phyloP scores from a whole-genome alignment of 306 rosid species.

The Sphenostylis stenocarpa region DNA sequence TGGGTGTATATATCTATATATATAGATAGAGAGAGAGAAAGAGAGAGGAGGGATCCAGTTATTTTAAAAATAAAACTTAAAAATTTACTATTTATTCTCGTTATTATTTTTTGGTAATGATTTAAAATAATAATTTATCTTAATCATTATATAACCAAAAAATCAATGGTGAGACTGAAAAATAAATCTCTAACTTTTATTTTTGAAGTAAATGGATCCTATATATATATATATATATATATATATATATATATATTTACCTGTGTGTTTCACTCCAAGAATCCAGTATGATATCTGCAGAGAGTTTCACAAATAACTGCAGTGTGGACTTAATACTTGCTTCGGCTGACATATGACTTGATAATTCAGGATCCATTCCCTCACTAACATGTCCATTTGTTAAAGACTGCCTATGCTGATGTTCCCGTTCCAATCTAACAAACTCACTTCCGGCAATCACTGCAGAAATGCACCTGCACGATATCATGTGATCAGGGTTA shows the following conservation, averaged over 20 bases:
- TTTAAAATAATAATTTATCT: too few species aligned
- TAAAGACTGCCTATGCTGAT: slow-evolving; percentile 65
- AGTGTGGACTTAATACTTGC: slow-evolving; percentile 83
- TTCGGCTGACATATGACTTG: slow-evolving; percentile 68
- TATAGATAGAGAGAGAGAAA: too few species aligned
- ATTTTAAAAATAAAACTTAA: too few species aligned
- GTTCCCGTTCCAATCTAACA: slow-evolving; percentile 86
- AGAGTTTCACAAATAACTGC: slow-evolving; percentile 86
- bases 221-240: too few species aligned
- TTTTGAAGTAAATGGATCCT: too few species aligned
- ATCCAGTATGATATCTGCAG: slow-evolving; percentile 79
- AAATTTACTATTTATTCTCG: too few species aligned
- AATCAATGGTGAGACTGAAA: too few species aligned
- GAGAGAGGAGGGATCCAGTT: too few species aligned
- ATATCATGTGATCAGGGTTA: slow-evolving; percentile 30
- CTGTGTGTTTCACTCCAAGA: slow-evolving; percentile 83
- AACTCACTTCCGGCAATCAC: slow-evolving; percentile 91
- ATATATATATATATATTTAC: slow-evolving; percentile 33
- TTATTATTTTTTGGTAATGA: too few species aligned
- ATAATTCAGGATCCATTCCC: slow-evolving; percentile 59
- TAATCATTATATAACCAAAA: too few species aligned
- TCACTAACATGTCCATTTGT: slow-evolving; percentile 68
- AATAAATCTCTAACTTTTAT: too few species aligned
- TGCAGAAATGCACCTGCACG: slow-evolving; percentile 87
- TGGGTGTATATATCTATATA: too few species aligned